Base-by-base conservation (phyloP, 2,329 filamentous ascomycete genomes). In the Ophiostoma pallidulum region DNA sequence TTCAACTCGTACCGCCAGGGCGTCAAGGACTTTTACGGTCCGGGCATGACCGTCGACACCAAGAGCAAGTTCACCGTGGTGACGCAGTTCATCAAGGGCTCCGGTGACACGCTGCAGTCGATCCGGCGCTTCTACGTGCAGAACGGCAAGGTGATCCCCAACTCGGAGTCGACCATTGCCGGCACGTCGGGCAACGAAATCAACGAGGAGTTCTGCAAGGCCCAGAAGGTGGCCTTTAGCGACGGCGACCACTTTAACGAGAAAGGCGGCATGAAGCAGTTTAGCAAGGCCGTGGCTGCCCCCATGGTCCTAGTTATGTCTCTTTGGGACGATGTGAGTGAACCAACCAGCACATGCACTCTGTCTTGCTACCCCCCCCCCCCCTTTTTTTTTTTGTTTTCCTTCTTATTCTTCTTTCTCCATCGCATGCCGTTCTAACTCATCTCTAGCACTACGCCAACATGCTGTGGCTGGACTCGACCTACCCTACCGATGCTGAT, bases 1-100 rank as follows among this genome's bases (percentile, higher is more conserved):
- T 81, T 77, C 69, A 81, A 81, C 70, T 65, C 73, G 22, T 83
- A 74, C 73, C 77, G 78, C 56, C 70, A 77, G 66, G 79, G 78
- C 38, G 72, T 75, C 62, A 66, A 65, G 29, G 64, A 67, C 60
- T 84, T 82, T 67, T 83, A 75, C 49, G 54, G 54, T n/a, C 48
- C 54, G 32, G 74, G 72, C 53, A 68, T 67, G 60, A 78, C 66
- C 14, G 68, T 84, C 52, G 72, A 82, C 60, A 80, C 77, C 43
- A 71, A 59, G 45, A 67, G 68, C 55, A 71, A 72, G 50, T 68
- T 82, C 58, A 83, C 66, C 7, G 77, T 84, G 6, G 73, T 82
- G 40, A 82, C 78, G 9, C 78, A 80, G 56, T 82, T 82, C 63
- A 66, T 71, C 55, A 56, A 58, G 51, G 63, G 63, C 49, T 73